Base-by-base conservation (phyloP, 371 early-diverging fungal species). In the Haplosporangium sp. region DNA sequence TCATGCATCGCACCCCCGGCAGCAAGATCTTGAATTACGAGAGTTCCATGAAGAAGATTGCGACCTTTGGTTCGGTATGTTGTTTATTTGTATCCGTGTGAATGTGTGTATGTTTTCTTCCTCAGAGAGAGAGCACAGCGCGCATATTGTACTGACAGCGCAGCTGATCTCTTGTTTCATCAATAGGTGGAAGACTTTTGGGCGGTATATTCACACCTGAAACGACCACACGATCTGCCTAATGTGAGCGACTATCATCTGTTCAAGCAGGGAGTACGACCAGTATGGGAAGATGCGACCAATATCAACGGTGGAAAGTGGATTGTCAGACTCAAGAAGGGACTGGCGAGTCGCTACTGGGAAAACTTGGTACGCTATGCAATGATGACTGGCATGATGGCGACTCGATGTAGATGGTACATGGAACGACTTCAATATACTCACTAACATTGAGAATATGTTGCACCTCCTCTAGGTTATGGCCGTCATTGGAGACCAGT, bases 221-320 rank as follows among this genome's bases (percentile, higher is more conserved):
- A 87, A 69, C 91, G 98, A 61, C 96, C 98, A 37, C 85, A 89
- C 59, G 94, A 95, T 57, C 85, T 99, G 67, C 94, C 94, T 11
- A 91, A 90, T 67, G 95, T 97, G 67, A 93, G 94, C 71, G 99
- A 99, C 81, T 94, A 95, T 77, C 96, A 95, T 80, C 82, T 99
- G 73, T 99, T 99, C 86, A 96, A 95, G 80, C 86, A 92, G 38
- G 98, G 97, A n/a, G 92, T 97, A 55, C 82, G 96, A 59, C 99
- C 99, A 59, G 94, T 97, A 40, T 99, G 99, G 99, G 99, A 99
- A 87, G 97, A 96, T 68, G 84, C 90, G 29, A 91, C 88, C 54
- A 99, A 98, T 83, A 89, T 94, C 56, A 87, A 89, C 60, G 99
- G 99, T 50, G 99, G 99, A 60, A 98, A 98, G 80, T 98, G 98